phyloP scores from a whole-genome alignment of 306 rosid species.

The Prinsepia uniflora region DNA sequence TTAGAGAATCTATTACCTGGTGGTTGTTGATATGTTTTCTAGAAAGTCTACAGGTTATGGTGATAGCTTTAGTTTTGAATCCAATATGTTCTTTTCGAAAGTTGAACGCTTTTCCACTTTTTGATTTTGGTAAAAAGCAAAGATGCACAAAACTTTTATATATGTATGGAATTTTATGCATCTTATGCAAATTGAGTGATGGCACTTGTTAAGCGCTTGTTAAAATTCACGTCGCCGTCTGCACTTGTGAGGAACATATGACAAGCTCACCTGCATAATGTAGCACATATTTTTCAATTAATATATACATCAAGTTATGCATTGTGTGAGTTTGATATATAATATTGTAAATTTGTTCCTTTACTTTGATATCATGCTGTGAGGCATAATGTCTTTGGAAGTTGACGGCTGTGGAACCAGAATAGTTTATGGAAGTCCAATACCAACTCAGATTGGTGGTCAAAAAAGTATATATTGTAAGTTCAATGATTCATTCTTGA shows the following conservation, averaged over 20 bases:
- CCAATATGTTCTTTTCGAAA: not conserved
- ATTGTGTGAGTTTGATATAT: not conserved
- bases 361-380: not conserved
- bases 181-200: not conserved
- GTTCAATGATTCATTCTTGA: slow-evolving; percentile 9
- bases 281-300: not conserved
- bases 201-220: not conserved
- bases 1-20: too few relatives aligned
- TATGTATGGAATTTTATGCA: not conserved
- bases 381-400: slow-evolving; percentile 5
- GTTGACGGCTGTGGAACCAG: slow-evolving; percentile 14
- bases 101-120: not conserved
- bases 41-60: not conserved
- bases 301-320: not conserved
- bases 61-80: not conserved
- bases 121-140: not conserved
- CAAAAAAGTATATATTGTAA: slow-evolving; percentile 7
- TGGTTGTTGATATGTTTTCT: not conserved
- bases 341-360: not conserved
- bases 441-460: not conserved
- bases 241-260: not conserved
- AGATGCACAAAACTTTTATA: not conserved
- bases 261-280: not conserved
- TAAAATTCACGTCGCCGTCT: not conserved
- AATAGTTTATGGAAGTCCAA: not conserved